Percentiles rank a stretch among this genome's conserved stretches.
Evolutionary conservation across 139 green algal genomes (phyloP).

Genomic region (Marvania coccoides): DNA sequence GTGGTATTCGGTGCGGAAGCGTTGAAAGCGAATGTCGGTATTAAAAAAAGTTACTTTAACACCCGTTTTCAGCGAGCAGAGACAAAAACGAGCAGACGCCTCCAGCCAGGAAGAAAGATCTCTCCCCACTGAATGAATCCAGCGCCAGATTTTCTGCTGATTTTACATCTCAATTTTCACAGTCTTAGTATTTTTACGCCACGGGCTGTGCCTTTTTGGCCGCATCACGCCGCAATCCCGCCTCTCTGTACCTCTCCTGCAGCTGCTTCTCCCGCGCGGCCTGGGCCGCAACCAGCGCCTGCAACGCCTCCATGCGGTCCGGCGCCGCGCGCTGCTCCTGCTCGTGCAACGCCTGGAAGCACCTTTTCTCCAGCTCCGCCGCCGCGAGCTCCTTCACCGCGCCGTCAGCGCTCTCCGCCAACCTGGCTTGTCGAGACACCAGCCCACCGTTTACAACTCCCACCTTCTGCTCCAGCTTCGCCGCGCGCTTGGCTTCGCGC

Average conservation of each 20-base stretch:
- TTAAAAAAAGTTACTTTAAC: too few relatives aligned
- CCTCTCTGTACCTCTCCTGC: constrained; percentile 52
- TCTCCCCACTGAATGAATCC: too few relatives aligned
- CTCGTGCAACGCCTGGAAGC: constrained; percentile 54
- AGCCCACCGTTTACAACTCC: constrained; percentile 39
- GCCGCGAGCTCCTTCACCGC: constrained; percentile 8
- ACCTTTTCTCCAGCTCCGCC: constrained; percentile 31
- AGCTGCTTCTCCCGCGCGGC: constrained; percentile 45
- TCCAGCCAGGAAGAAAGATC: too few relatives aligned
- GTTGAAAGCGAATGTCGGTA: too few relatives aligned
- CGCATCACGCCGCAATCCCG: too few relatives aligned
- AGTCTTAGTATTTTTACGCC: background rate
- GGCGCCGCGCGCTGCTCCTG: constrained; percentile 51
- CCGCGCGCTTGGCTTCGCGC: constrained; percentile 52
- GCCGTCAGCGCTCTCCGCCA: constrained; percentile 21
- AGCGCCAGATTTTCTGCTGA: too few relatives aligned
- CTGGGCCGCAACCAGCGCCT: constrained; percentile 44
- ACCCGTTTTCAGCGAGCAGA: too few relatives aligned
- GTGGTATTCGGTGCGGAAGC: too few relatives aligned
- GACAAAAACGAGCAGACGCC: too few relatives aligned
- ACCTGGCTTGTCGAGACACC: constrained; percentile 39
- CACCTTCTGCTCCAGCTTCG: constrained; percentile 70
- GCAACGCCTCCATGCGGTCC: constrained; percentile 39
- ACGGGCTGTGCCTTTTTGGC: background rate
- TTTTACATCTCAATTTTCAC: background rate